Evolutionary conservation across 2,329 filamentous ascomycete species (phyloP).

Genomic region (Fusarium begoniae): DNA sequence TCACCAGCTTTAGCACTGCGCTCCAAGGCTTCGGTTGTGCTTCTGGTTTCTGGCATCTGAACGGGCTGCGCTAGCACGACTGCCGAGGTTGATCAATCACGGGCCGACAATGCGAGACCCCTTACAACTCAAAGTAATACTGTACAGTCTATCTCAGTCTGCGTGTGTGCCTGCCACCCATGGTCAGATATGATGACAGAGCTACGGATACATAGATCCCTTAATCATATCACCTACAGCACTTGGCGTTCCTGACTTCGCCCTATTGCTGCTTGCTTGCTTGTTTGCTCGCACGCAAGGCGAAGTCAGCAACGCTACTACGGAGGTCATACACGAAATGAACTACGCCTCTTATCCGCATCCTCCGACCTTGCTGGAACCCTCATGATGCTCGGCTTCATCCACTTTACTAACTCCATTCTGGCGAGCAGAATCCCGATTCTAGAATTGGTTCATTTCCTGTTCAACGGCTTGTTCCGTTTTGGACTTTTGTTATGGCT

Average conservation of each 20-base stretch:
- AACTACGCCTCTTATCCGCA: conserved; percentile 24
- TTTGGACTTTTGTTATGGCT: conserved; percentile 20
- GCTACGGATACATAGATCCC: neutral
- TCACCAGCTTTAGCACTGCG: conserved; percentile 10
- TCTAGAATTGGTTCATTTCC: conserved; percentile 28
- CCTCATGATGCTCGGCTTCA: conserved; percentile 20
- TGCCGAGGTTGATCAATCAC: conserved; percentile 26
- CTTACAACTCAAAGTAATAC: conserved; percentile 9
- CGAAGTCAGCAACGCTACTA: neutral
- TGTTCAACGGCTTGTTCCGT: conserved; percentile 23
- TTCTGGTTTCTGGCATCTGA: conserved; percentile 33
- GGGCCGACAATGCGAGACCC: conserved; percentile 20
- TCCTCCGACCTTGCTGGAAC: conserved; percentile 8
- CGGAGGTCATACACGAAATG: neutral
- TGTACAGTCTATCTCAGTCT: neutral
- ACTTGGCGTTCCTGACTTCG: neutral
- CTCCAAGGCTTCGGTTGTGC: conserved; percentile 23
- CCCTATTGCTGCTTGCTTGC: neutral
- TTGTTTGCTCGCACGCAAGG: neutral
- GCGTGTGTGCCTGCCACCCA: neutral
- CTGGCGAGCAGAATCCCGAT: conserved; percentile 21
- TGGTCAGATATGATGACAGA: neutral
- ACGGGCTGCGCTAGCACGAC: conserved; percentile 17
- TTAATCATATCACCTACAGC: neutral
- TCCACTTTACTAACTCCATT: conserved; percentile 24